phyloP scores from a whole-genome alignment of 2,329 filamentous ascomycete species.

The Pseudogymnoascus sp. region DNA sequence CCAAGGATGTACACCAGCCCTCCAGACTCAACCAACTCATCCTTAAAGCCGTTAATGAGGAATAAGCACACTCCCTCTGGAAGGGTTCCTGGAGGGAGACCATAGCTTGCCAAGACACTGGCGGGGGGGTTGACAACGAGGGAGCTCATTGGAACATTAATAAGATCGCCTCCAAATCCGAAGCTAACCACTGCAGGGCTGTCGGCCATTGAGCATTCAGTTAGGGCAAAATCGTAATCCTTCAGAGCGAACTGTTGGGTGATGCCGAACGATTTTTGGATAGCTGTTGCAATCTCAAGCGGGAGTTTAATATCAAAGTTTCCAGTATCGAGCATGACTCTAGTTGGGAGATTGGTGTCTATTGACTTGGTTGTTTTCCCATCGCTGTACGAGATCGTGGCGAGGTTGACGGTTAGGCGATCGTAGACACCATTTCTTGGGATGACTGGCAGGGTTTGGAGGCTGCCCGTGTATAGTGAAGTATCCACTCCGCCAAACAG shows the following conservation, averaged over 20 bases:
- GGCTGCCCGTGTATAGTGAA: slow-evolving; percentile 51
- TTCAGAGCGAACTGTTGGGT: slow-evolving; percentile 21
- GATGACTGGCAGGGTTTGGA: slow-evolving; percentile 62
- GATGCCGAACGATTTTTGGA: slow-evolving; percentile 52
- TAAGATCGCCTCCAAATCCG: slow-evolving; percentile 44
- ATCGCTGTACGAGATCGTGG: slow-evolving; percentile 40
- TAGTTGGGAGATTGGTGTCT: slow-evolving; percentile 41
- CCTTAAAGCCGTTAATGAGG: neutral
- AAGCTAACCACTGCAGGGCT: slow-evolving; percentile 41
- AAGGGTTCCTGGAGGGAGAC: neutral
- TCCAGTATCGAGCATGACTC: slow-evolving; percentile 63
- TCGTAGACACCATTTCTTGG: slow-evolving; percentile 40
- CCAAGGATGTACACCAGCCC: slow-evolving; percentile 31
- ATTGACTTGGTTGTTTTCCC: slow-evolving; percentile 35
- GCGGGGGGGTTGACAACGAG: slow-evolving; percentile 38
- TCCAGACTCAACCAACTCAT: neutral
- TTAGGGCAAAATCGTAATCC: slow-evolving; percentile 51
- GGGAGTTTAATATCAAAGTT: slow-evolving; percentile 61
- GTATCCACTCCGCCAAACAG: slow-evolving; percentile 70
- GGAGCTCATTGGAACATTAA: slow-evolving; percentile 50
- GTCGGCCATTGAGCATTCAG: slow-evolving; percentile 46
- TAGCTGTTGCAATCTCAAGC: slow-evolving; percentile 40
- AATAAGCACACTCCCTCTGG: neutral
- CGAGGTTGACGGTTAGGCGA: slow-evolving; percentile 64
- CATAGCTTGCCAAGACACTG: neutral